Conservation (phyloP, 2,329 filamentous ascomycete genomes). For the Torrubiellomyces zombiae region DNA sequence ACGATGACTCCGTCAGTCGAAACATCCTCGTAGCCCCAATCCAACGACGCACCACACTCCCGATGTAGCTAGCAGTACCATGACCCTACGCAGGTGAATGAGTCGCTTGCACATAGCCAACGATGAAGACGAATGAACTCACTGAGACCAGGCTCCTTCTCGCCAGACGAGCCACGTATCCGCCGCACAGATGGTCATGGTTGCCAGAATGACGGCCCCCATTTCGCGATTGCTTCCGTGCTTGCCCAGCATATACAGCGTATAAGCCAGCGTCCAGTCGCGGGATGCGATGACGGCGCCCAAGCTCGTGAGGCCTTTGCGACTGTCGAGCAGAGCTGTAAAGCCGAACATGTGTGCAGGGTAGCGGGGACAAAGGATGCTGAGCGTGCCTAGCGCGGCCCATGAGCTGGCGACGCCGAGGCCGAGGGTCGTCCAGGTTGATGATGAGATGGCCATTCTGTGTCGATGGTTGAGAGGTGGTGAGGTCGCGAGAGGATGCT, state of each 20-base stretch:
- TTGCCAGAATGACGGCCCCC: slow-evolving; percentile 7
- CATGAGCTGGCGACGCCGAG: slow-evolving; percentile 7
- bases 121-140: no score
- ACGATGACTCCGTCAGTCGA: slow-evolving; percentile 4
- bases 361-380: slow-evolving; percentile 3
- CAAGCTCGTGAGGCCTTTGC: slow-evolving; percentile 1
- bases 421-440: slow-evolving; percentile 8
- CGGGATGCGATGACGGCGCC: slow-evolving; percentile 6
- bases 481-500: no score
- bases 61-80: slow-evolving; percentile 1
- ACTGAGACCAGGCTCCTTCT: slow-evolving; percentile 4
- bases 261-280: slow-evolving; percentile 5
- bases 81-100: not conserved
- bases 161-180: slow-evolving; percentile 7
- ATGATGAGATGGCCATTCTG: slow-evolving; percentile 2
- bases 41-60: slow-evolving; percentile 4
- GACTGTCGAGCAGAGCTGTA: slow-evolving; percentile 1
- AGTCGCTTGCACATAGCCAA: no score
- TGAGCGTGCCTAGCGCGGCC: slow-evolving; percentile 5
- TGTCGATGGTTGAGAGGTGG: no score
- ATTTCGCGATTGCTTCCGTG: slow-evolving; percentile 4
- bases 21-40: slow-evolving; percentile 3
- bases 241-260: slow-evolving; percentile 4
- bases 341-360: slow-evolving; percentile 7
- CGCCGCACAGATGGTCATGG: slow-evolving; percentile 5